phyloP scores from a whole-genome alignment of 2,329 filamentous ascomycete genomes.

The Penicillium freii region DNA sequence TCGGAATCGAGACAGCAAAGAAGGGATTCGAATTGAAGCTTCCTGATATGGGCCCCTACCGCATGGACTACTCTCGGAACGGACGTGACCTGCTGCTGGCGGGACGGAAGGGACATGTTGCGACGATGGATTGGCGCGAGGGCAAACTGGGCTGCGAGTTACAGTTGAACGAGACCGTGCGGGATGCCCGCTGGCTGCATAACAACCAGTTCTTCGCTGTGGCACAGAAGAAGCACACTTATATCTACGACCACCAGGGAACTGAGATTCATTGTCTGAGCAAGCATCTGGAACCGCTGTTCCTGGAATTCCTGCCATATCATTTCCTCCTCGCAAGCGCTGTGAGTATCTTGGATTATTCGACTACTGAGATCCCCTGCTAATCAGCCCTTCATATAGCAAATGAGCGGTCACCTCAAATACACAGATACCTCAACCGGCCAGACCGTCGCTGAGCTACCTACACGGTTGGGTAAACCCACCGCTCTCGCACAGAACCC shows the following conservation, averaged over 20 bases:
- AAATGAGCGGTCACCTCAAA: conserved; percentile 75
- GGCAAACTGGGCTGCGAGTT: conserved; percentile 89
- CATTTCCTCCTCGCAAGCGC: conserved; percentile 90
- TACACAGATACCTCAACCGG: conserved; percentile 96
- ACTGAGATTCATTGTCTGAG: conserved; percentile 89
- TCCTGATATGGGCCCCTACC: conserved; percentile 79
- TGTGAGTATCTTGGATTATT: conserved; percentile 50
- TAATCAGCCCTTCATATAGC: conserved; percentile 48
- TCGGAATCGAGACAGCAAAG: conserved; percentile 80
- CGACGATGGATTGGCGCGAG: conserved; percentile 93
- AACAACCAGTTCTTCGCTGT: conserved; percentile 93
- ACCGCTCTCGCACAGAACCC: conserved; percentile 84
- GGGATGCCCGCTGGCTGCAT: conserved; percentile 88
- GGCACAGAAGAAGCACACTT: conserved; percentile 93
- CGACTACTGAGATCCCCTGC: background rate
- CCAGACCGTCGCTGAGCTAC: conserved; percentile 78
- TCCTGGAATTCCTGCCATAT: conserved; percentile 95
- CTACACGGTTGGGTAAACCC: conserved; percentile 79
- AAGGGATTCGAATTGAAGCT: conserved; percentile 90
- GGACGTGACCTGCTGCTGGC: conserved; percentile 81
- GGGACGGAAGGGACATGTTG: conserved; percentile 89
- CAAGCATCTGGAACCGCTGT: conserved; percentile 85
- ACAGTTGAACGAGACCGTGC: conserved; percentile 84
- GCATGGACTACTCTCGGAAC: conserved; percentile 84
- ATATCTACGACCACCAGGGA: conserved; percentile 90